Evolutionary conservation across 768 basidiomycete species (phyloP).

Genomic region (Tylopilus intermedius): DNA sequence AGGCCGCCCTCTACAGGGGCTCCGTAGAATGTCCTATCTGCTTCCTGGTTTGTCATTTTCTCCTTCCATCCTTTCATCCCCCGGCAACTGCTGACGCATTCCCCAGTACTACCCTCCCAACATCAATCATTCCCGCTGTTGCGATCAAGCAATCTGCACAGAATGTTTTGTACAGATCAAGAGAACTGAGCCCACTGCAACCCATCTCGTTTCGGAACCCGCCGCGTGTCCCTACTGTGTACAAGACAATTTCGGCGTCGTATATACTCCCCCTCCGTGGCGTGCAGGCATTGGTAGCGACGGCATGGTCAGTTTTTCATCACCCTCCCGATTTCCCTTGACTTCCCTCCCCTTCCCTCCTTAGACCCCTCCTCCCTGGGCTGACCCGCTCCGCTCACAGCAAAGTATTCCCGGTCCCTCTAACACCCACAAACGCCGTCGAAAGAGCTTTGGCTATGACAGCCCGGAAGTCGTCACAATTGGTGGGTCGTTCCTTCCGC

Average conservation of each 20-base stretch:
- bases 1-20: slow-evolving; percentile 76
- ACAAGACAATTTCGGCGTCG: slow-evolving; percentile 92
- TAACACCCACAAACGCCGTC: slow-evolving; percentile 63
- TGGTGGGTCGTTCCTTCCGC: slow-evolving; percentile 44
- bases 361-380: slow-evolving; percentile 43
- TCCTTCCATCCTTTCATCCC: slow-evolving; percentile 4
- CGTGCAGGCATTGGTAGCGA: slow-evolving; percentile 75
- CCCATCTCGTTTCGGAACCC: slow-evolving; percentile 93
- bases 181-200: slow-evolving; percentile 88
- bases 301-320: slow-evolving; percentile 48
- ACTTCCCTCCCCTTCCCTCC: not conserved
- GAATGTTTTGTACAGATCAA: slow-evolving; percentile 99
- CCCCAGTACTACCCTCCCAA: slow-evolving; percentile 92
- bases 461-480: slow-evolving; percentile 89
- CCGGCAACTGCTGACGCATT: slow-evolving; percentile 20
- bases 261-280: slow-evolving; percentile 81
- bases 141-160: slow-evolving; percentile 97
- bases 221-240: slow-evolving; percentile 98
- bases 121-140: slow-evolving; percentile 96
- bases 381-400: slow-evolving; percentile 48
- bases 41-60: slow-evolving; percentile 70
- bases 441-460: slow-evolving; percentile 85
- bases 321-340: not conserved
- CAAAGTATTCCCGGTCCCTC: slow-evolving; percentile 36
- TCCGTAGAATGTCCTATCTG: slow-evolving; percentile 97